These are phyloP conservation scores for Metschnikowia colocasiae DNA, from an alignment of 805 yeast genomes.

Conservation along the genomic window DNA sequence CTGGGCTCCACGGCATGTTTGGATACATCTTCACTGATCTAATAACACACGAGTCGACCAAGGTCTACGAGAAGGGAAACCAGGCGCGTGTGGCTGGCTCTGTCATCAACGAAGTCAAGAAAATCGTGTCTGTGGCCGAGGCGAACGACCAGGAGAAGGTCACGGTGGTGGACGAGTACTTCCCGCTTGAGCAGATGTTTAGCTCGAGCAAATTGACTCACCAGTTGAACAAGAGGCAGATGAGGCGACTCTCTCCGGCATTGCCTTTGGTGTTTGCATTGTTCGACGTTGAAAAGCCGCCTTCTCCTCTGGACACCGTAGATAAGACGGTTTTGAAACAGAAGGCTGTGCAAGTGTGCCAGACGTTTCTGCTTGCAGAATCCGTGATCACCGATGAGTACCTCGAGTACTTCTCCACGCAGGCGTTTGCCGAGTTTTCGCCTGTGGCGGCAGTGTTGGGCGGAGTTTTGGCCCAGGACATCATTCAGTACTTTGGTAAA, in stretches of 20 bases:
- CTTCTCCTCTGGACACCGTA: constrained; percentile 22
- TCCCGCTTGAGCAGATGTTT: constrained; percentile 34
- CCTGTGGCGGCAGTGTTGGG: constrained; percentile 88
- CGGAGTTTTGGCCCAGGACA: constrained; percentile 87
- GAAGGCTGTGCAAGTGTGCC: constrained; percentile 28
- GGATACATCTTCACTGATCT: constrained; percentile 82
- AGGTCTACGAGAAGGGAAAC: constrained; percentile 49
- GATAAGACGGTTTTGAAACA: constrained; percentile 28
- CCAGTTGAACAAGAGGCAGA: constrained; percentile 42
- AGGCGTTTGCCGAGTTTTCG: constrained; percentile 62
- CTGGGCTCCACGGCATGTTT: constrained; percentile 73
- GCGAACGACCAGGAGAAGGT: constrained; percentile 42
- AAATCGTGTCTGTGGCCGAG: constrained; percentile 33
- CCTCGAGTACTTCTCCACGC: constrained; percentile 41
- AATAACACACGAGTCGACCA: constrained; percentile 54
- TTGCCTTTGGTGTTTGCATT: constrained; percentile 59
- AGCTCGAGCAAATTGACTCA: constrained; percentile 35
- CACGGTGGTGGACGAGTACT: constrained; percentile 36
- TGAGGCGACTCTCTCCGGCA: constrained; percentile 51
- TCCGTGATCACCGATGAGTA: constrained; percentile 43
- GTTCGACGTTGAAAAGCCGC: constrained; percentile 39
- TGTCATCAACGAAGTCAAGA: constrained; percentile 45
- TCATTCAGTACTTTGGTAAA: constrained; percentile 73
- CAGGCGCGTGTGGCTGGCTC: constrained; percentile 42
- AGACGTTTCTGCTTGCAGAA: constrained; percentile 35